Evolutionary conservation across 768 basidiomycete genomes (phyloP), one percentile per base, ranked within the genome.

Genomic region (Lactarius trivialis): DNA sequence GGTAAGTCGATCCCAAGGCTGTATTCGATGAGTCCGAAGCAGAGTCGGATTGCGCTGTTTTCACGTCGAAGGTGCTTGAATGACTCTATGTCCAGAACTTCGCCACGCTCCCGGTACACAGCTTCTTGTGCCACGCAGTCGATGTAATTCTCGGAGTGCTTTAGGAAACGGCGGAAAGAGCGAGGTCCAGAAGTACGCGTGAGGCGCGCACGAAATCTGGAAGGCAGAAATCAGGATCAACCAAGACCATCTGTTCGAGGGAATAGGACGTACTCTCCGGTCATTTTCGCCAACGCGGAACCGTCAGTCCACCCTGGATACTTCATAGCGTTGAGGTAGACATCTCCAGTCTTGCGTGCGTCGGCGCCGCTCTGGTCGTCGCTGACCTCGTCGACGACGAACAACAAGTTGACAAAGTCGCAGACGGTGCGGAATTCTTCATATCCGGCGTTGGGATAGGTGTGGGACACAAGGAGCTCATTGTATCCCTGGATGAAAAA

Each of bases 11-110:
- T n/a, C n/a, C n/a, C n/a, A n/a, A n/a, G n/a, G n/a, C n/a, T n/a
- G 62, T 82, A 85, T 67, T 87, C 86, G 60, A 85, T 78, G 28
- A 89, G 79, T 36, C 81, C 81, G 68, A 85, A 87, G 72, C 85
- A 87, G 53, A 85, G 77, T 15, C 83, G 78, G 68, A 85, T 82
- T 50, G 84, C 87, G 70, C 86, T 88, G 71, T 85, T 88, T 69
- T 88, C 83, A 50, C 87, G 79, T 43, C 86, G 85, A 61, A 87
- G 78, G 7, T 77, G 68, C 57, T 81, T 76, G 73, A 83, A 89
- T 2, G 79, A 72, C 19, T 78, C 74, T 60, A 84, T 69, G 69
- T 78, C 78, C 39, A 88, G 81, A 50, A 89, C 78, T 60, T 81
- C 71, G 45, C 79, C 81, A 55, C 73, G 74, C 68, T 86, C 84